Evolutionary conservation across 2,329 filamentous ascomycete species (phyloP), one percentile per base, ranked within the genome.

Genomic region (Rhynchosporium agropyri): DNA sequence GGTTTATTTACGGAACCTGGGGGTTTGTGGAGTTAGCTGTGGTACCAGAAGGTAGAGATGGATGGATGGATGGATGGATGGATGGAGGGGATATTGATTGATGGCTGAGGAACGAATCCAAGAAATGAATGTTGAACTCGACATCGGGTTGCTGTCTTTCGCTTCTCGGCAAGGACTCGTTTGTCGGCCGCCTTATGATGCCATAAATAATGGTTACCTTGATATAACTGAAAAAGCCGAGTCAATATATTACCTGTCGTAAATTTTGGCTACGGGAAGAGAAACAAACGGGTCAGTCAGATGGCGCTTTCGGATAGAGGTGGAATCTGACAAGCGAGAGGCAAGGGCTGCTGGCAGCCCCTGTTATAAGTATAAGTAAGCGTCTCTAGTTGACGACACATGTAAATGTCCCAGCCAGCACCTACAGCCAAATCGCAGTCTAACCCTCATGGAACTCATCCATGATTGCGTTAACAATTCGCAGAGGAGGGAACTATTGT

Each of bases 241-340:
- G n/a, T 54, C 33, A 20, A 40, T 54, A 54, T 13, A 13, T 20
- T 40, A 42, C 51, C 36, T 54, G 51, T 29, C 36, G 40, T 7
- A 1, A 26, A 53, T 40, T 33, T 36, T 13, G 40, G 40, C 40
- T 29, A 38, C 7, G 48, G 49, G 4, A 60, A 15, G 40, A 45
- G n/a, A 15, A 45, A 31, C 40, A n/a, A 26, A 20, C 38, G 13
- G 15, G 31, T 54, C 28, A 28, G 51, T 28, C n/a, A 15, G 46
- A 48, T 12, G n/a, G 29, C 33, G 40, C 43, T 26, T n/a, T 43
- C 49, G 40, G 48, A 55, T 33, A 58, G 20, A 20, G 20, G 20
- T 20, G 20, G 56, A 58, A 42, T 31, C 31, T 65, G 60, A 62
- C 62, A 58, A 62, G 60, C 63, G 63, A 65, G 57, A 63, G 58